Conservation (phyloP, 345 rosid species). For the Salix exigua region DNA sequence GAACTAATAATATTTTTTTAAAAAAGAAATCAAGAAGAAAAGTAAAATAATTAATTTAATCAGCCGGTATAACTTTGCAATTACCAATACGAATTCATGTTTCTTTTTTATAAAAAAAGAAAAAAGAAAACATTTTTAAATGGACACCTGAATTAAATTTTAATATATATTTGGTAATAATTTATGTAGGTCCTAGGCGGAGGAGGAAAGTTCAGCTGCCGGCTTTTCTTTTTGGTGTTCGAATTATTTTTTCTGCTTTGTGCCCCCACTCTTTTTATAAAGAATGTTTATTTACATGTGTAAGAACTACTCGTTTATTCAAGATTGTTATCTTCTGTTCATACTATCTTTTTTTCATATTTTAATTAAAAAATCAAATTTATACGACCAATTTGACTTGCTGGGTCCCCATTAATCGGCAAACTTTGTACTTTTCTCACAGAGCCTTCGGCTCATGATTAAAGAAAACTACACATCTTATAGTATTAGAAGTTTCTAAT, state of each 20-base stretch:
- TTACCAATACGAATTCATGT: too few relatives aligned
- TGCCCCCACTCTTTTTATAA: not conserved
- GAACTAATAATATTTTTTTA: too few relatives aligned
- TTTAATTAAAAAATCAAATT: not conserved
- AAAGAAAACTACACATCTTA: not conserved
- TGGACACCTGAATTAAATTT: too few relatives aligned
- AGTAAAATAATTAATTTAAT: too few relatives aligned
- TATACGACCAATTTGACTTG: not conserved
- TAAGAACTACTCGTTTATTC: not conserved
- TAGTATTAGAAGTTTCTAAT: not conserved
- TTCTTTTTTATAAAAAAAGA: too few relatives aligned
- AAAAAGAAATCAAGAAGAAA: too few relatives aligned
- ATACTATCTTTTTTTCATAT: not conserved
- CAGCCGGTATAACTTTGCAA: too few relatives aligned
- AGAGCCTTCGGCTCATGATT: not conserved
- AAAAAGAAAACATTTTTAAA: too few relatives aligned
- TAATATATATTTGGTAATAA: not conserved
- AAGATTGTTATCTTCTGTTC: not conserved
- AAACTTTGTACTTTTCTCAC: not conserved
- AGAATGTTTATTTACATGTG: not conserved
- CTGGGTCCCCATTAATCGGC: not conserved
- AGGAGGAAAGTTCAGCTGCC: too few relatives aligned
- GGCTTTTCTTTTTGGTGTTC: not conserved
- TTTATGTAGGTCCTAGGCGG: not conserved
- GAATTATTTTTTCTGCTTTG: not conserved